Percentiles rank a stretch among this genome's conserved stretches.
Evolutionary conservation across 495 filamentous ascomycete genomes (phyloP).

Genomic region (Rhypophila decipiens): DNA sequence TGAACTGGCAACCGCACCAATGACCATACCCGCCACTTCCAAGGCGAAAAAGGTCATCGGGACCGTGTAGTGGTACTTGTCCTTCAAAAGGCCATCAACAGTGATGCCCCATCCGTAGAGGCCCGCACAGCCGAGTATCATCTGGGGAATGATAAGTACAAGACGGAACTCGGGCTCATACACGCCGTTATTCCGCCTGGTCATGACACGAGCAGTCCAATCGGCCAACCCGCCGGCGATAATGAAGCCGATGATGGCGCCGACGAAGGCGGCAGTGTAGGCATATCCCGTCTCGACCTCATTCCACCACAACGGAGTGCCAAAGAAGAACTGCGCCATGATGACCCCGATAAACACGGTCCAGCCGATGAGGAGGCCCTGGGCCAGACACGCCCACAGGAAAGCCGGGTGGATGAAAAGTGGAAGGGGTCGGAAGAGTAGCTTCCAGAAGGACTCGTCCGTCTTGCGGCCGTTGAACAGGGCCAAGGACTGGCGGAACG

Average conservation of each 20-base stretch:
- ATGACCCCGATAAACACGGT: slow-evolving; percentile 90
- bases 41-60: slow-evolving; percentile 74
- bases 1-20: slow-evolving; percentile 77
- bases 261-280: slow-evolving; percentile 81
- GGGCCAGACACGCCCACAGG: slow-evolving; percentile 83
- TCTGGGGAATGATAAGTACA: slow-evolving; percentile 71
- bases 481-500: slow-evolving; percentile 50
- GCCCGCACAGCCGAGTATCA: slow-evolving; percentile 70
- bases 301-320: slow-evolving; percentile 71
- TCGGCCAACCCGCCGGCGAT: slow-evolving; percentile 70
- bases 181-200: slow-evolving; percentile 65
- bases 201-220: slow-evolving; percentile 62
- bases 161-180: slow-evolving; percentile 93
- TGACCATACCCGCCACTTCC: slow-evolving; percentile 79
- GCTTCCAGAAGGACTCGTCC: slow-evolving; percentile 52
- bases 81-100: slow-evolving; percentile 39
- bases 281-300: slow-evolving; percentile 83
- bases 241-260: slow-evolving; percentile 70
- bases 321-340: slow-evolving; percentile 73
- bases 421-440: slow-evolving; percentile 57
- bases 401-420: slow-evolving; percentile 75
- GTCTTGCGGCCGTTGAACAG: slow-evolving; percentile 81
- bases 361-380: slow-evolving; percentile 90
- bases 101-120: slow-evolving; percentile 80
- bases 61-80: slow-evolving; percentile 60